Conservation (phyloP, 164 flowering plant genomes). For the Paratinospora sagittata region DNA sequence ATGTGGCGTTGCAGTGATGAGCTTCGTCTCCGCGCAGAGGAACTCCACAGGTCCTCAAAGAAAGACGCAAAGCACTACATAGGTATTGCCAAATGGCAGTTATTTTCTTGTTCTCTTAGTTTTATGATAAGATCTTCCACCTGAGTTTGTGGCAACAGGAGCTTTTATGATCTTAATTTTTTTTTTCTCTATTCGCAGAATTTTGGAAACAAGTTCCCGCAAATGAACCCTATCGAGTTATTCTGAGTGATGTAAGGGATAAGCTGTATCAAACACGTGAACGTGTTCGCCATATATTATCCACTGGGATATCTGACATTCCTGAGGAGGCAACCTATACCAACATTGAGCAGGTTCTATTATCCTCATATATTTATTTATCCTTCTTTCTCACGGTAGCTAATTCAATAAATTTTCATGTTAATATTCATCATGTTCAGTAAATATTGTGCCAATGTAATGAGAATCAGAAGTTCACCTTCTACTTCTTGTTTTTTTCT, state of each 20-base stretch:
- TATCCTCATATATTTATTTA: conserved; percentile 1
- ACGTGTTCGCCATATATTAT: conserved; percentile 69
- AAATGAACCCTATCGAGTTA: conserved; percentile 92
- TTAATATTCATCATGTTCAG: too few species aligned
- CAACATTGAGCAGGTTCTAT: conserved; percentile 74
- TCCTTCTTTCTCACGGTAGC: not conserved
- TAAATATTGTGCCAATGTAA: not conserved
- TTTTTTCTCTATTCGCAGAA: conserved; percentile 41
- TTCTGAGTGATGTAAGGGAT: conserved; percentile 93
- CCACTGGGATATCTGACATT: conserved; percentile 67
- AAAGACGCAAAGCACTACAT: conserved; percentile 86
- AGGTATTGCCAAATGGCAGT: conserved; percentile 31
- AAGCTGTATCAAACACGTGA: conserved; percentile 91
- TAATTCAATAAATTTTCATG: not conserved
- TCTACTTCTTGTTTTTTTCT: not conserved
- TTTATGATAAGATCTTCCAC: not conserved
- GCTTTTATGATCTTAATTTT: not conserved
- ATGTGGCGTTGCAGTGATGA: conserved; percentile 99
- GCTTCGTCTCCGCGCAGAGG: conserved; percentile 76
- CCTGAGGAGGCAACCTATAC: conserved; percentile 86
- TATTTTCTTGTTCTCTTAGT: not conserved
- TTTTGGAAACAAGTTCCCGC: conserved; percentile 94
- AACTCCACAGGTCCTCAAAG: conserved; percentile 61
- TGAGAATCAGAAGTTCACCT: not conserved
- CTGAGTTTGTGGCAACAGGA: not conserved